Evolutionary conservation across 2,329 filamentous ascomycete species (phyloP), one percentile per base, ranked within the genome.

Genomic region (Chlorencoelia australis): DNA sequence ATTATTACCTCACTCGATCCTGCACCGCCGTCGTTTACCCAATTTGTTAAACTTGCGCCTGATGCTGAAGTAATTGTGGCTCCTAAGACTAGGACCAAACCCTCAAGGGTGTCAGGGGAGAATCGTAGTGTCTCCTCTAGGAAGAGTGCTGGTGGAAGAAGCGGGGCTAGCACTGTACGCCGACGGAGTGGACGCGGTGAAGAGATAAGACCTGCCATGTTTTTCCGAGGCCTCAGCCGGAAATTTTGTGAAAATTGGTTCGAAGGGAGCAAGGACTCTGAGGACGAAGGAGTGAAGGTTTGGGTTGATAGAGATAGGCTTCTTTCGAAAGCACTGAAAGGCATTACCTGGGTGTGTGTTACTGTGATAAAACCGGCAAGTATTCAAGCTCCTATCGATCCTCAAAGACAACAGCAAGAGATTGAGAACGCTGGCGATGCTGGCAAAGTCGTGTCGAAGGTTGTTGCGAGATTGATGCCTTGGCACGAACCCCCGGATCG

Each of bases 21-120:
- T 1, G 66, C 76, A 1, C 76, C 79, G 4, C 60, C 82, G 2
- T 65, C 74, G 2, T 73, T 78, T 32, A 71, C 75, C 2, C 71
- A 84, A 0, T 98, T 98, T 56, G 86, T 84, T 17, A 96, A 95
- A 60, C 84, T 98, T 33, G 82, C 85, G 0, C 83, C 88, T 0
- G 87, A 96, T 56, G 89, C 89, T 15, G 91, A 98, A 61, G 88
- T 98, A 33, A 94, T 96, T 46, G 91, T 98, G 42, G 91, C 91
- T 3, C 91, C 91, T 1, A 98, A 98, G 63, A 82, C 80, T 17
- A 75, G 89, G 37, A 70, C 82, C 27, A 87, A 84, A 57, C 64
- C 70, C 21, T 66, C 75, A 3, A 73, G 79, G 38, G 70, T 63
- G 41, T 73, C 67, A n/a, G 74, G 77, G 24, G 86, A 93, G 48